Evolutionary conservation across 495 filamentous ascomycete species (phyloP), one percentile per base, ranked within the genome.

Genomic region (Xylaria longipes): DNA sequence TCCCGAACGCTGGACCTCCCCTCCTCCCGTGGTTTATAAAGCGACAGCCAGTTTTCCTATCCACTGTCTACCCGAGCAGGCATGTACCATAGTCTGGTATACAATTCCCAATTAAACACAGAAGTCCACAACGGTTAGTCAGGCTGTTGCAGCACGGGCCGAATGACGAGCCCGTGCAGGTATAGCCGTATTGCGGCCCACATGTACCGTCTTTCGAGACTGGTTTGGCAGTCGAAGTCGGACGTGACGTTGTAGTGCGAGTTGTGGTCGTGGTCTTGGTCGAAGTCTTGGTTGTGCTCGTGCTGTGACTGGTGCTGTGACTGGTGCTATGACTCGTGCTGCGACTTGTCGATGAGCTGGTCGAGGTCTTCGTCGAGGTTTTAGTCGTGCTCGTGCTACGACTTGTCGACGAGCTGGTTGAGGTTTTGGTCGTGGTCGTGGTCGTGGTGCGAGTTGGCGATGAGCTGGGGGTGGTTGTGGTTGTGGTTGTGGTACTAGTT

Each of bases 141-240:
- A 68, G 69, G 29, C 75, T 63, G n/a, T 74, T 76, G 74, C 83
- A 84, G 76, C 83, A 84, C 9, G 65, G 70, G 14, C 82, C 82
- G 37, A 79, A 81, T 17, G n/a, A 5, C 54, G 76, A 79, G 43
- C 80, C 81, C 11, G 35, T 39, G 72, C 82, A 84, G 20, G 82
- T 83, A 69, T 83, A 74, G 8, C 72, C 57, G 22, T 45, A 52
- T 29, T 48, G 54, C n/a, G 70, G 70, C 27, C 70, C 70, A 50
- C 70, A 72, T 1, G 58, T 73, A 4, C 74, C 75, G 22, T 72
- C 62, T 57, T 20, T 48, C 39, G 75, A 74, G 14, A 73, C 57
- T 33, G 69, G 75, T 58, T 65, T 72, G 41, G 33, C 57, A 11
- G 73, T 72, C 62, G 76, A 56, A 27, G 35, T 67, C 37, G 68